These are phyloP conservation scores for Lentinula guzmanii DNA, from an alignment of 768 basidiomycete genomes.

Conservation along the genomic window DNA sequence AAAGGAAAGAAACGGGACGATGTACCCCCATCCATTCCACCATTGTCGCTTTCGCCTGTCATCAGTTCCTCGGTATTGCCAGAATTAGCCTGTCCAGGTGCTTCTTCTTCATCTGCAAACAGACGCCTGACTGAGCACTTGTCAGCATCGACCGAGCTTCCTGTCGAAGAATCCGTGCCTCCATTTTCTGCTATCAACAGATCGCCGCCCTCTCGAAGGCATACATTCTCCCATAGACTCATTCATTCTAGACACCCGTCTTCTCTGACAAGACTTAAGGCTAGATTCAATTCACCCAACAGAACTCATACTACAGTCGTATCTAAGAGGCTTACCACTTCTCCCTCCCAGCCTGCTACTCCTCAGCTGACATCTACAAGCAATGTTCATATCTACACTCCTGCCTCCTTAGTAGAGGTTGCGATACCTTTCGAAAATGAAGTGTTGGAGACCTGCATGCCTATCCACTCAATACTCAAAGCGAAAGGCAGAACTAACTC, in stretches of 20 bases:
- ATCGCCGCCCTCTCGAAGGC: constrained; percentile 38
- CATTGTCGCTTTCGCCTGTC: constrained; percentile 54
- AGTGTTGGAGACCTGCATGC: neutral
- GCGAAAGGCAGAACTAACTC: constrained; percentile 59
- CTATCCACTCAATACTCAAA: constrained; percentile 20
- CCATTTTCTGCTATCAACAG: constrained; percentile 21
- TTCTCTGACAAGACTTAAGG: constrained; percentile 43
- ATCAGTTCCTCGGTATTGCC: neutral
- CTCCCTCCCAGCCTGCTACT: neutral
- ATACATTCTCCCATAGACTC: constrained; percentile 54
- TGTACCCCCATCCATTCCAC: constrained; percentile 55
- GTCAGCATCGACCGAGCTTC: neutral
- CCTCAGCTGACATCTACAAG: neutral
- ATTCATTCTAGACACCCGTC: constrained; percentile 34
- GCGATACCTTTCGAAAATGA: neutral
- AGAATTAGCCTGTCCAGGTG: neutral
- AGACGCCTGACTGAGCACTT: neutral
- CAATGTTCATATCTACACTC: neutral
- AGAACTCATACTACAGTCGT: constrained; percentile 42
- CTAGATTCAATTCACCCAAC: constrained; percentile 35
- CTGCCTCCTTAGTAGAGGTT: neutral
- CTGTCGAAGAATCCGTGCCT: neutral
- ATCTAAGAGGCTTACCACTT: constrained; percentile 29
- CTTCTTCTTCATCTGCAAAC: neutral
- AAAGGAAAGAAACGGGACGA: constrained; percentile 53